Evolutionary conservation across 352 stramenopile genomes (phyloP).

Genomic region (Globisporangium nunn): DNA sequence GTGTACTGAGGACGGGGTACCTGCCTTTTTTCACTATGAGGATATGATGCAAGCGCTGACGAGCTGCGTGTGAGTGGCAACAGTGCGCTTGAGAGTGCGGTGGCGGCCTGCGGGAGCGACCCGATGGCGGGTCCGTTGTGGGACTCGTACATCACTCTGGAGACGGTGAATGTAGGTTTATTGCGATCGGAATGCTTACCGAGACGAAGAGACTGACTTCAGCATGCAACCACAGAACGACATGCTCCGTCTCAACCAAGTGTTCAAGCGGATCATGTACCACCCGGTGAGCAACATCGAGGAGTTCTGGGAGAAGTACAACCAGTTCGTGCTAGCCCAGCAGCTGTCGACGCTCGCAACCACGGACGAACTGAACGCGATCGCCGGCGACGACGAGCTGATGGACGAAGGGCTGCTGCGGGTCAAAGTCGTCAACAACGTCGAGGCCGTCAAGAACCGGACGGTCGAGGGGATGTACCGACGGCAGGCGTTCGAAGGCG

Average conservation of each 20-base stretch:
- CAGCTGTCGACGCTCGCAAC: slow-evolving; percentile 56
- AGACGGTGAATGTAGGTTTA: slow-evolving; percentile 60
- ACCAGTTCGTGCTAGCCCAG: slow-evolving; percentile 75
- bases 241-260: slow-evolving; percentile 70
- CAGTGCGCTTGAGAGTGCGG: slow-evolving; percentile 48
- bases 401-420: slow-evolving; percentile 77
- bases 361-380: slow-evolving; percentile 46
- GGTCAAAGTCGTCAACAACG: slow-evolving; percentile 76
- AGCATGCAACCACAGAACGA: slow-evolving; percentile 43
- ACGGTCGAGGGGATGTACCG: slow-evolving; percentile 53
- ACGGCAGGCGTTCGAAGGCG: slow-evolving; percentile 64
- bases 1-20: neutral
- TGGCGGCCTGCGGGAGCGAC: slow-evolving; percentile 54
- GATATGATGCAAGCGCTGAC: slow-evolving; percentile 2
- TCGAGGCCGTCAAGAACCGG: slow-evolving; percentile 69
- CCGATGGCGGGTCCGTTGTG: slow-evolving; percentile 62
- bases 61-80: slow-evolving; percentile 1
- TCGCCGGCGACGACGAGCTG: slow-evolving; percentile 46
- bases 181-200: neutral
- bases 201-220: too few species aligned
- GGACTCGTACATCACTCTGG: slow-evolving; percentile 74
- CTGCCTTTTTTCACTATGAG: too few species aligned
- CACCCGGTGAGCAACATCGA: slow-evolving; percentile 70
- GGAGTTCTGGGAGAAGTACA: slow-evolving; percentile 84
- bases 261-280: slow-evolving; percentile 75